phyloP scores from a whole-genome alignment of 768 basidiomycete genomes.

The Fomitopsis serialis region DNA sequence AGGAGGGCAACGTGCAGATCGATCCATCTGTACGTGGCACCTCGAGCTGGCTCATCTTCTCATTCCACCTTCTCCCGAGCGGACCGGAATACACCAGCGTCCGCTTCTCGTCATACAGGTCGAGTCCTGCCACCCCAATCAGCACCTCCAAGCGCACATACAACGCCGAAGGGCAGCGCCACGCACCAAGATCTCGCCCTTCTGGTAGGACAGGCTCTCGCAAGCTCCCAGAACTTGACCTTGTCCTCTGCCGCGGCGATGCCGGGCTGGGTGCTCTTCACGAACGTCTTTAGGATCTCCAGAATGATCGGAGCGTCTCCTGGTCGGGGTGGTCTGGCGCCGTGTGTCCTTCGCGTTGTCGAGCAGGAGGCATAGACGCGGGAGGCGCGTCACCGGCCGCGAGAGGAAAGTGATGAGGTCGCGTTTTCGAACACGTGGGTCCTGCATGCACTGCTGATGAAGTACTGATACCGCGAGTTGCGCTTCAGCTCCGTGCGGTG shows the following conservation, averaged over 20 bases:
- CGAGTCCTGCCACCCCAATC: slow-evolving; percentile 57
- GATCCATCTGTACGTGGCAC: slow-evolving; percentile 56
- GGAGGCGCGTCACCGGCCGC: slow-evolving; percentile 84
- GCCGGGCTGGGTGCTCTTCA: slow-evolving; percentile 86
- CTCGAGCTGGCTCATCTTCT: slow-evolving; percentile 43
- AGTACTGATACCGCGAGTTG: slow-evolving; percentile 62
- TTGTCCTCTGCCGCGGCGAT: slow-evolving; percentile 89
- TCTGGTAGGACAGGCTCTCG: slow-evolving; percentile 69
- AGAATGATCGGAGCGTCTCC: slow-evolving; percentile 73
- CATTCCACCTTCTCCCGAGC: slow-evolving; percentile 53
- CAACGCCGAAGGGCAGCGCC: neutral
- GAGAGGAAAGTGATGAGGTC: slow-evolving; percentile 81
- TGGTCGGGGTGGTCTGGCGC: slow-evolving; percentile 71
- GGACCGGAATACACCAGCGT: slow-evolving; percentile 65
- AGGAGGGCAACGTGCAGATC: slow-evolving; percentile 63
- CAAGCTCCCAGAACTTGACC: slow-evolving; percentile 83
- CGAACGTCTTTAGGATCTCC: slow-evolving; percentile 59
- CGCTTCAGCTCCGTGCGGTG: slow-evolving; percentile 72
- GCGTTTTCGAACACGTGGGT: slow-evolving; percentile 66
- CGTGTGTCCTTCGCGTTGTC: slow-evolving; percentile 66
- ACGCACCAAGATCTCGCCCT: slow-evolving; percentile 78
- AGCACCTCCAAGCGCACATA: neutral
- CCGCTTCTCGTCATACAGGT: slow-evolving; percentile 70
- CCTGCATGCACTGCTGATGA: slow-evolving; percentile 58
- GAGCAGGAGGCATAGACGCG: slow-evolving; percentile 69